phyloP scores from a whole-genome alignment of 2,329 filamentous ascomycete species.

The Eutypella sp. region DNA sequence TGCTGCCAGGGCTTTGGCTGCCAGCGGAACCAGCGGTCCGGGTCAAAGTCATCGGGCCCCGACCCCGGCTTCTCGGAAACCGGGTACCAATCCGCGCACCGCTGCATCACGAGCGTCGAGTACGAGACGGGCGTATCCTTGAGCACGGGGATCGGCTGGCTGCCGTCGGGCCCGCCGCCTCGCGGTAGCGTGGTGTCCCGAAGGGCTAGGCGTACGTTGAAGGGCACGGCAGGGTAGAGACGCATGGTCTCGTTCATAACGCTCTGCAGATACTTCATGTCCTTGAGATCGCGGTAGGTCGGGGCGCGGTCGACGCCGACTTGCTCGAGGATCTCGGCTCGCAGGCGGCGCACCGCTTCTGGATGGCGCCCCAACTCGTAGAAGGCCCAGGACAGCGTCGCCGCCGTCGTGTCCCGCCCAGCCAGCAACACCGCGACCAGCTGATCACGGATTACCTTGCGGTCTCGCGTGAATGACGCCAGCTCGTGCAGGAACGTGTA shows the following conservation, averaged over 20 bases:
- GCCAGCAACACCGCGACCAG: conserved; percentile 78
- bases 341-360: conserved; percentile 60
- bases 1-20: conserved; percentile 66
- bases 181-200: conserved; percentile 69
- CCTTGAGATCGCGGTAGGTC: conserved; percentile 77
- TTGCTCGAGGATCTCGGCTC: conserved; percentile 63
- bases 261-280: conserved; percentile 76
- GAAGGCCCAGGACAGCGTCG: conserved; percentile 72
- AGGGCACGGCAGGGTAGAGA: conserved; percentile 72
- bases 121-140: conserved; percentile 64
- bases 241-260: conserved; percentile 74
- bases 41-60: conserved; percentile 49
- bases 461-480: conserved; percentile 70
- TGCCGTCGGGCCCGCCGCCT: conserved; percentile 62
- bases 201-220: conserved; percentile 70
- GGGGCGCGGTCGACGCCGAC: conserved; percentile 60
- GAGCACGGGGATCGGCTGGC: conserved; percentile 57
- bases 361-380: conserved; percentile 77
- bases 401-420: conserved; percentile 82
- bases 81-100: conserved; percentile 59
- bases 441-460: conserved; percentile 74
- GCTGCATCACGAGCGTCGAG: conserved; percentile 68
- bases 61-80: conserved; percentile 31
- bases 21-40: conserved; percentile 62
- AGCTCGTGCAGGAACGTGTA: conserved; percentile 88